Base-by-base conservation (phyloP, 768 basidiomycete genomes). In the Boletus subparvulus region DNA sequence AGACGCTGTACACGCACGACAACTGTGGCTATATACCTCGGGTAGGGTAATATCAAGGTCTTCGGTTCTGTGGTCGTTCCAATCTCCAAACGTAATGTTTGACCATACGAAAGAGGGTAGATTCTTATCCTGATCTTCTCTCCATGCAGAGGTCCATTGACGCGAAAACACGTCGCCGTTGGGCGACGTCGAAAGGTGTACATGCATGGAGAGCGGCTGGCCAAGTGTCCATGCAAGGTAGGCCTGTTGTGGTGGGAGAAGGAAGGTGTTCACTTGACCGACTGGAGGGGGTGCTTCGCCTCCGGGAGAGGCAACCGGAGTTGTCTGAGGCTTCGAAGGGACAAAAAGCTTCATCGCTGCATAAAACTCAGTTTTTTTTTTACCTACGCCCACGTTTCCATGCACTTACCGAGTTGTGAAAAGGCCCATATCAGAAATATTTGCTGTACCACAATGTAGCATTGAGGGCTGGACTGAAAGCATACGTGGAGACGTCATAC, bases 81-180 rank as follows among this genome's bases (percentile, higher is more conserved):
- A 94, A 64, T 91, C 82, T 39, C 92, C 92, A 55, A 85, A 90
- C 0, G 82, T 85, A 46, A 94, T 82, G 64, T 91, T 85, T 33
- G 83, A 73, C 92, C 92, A 94, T 19, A 85, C 77, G 58, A 92
- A 86, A 58, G 79, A 78, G 7, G 90, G 90, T 37, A 92, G 73
- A 26, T 67, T 72, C 54, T 76, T 79, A 44, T 80, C 81, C 37
- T 75, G 73, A 48, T 82, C 74, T 50, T 77, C 75, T 42, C 77
- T 71, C 70, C 77, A 80, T 36, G 72, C 77, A 2, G 78, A 75
- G n/a, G 78, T 80, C 80, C 78, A 79, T 52, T 78, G 77, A 36
- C 73, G 73, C 13, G 78, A 74, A 73, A 89, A 89, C 9, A 86
- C 78, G 61, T 87, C 82, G 8, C 78, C 81, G 6, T 69, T 75